Percentiles rank a stretch among this genome's conserved stretches.
phyloP scores from a whole-genome alignment of 2,329 filamentous ascomycete species.

The Cryphonectria naterciae region DNA sequence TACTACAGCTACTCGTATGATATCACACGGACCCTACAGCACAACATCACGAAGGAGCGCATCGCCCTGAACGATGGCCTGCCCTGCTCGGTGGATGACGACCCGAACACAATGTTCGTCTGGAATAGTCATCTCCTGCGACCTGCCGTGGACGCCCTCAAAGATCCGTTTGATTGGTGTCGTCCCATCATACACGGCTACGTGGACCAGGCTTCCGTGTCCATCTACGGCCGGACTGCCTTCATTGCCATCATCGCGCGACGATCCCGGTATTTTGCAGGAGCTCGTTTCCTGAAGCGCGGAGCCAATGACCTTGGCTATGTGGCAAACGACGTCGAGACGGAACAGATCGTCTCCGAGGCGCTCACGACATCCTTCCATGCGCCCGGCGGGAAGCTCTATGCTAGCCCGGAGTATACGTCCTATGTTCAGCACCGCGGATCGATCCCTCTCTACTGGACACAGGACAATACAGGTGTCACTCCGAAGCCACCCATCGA shows the following conservation, averaged over 20 bases:
- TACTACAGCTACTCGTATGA: slow-evolving; percentile 99
- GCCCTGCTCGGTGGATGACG: slow-evolving; percentile 60
- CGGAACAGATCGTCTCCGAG: slow-evolving; percentile 96
- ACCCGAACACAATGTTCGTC: slow-evolving; percentile 94
- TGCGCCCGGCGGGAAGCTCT: slow-evolving; percentile 81
- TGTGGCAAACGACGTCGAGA: slow-evolving; percentile 98
- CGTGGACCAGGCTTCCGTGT: slow-evolving; percentile 85
- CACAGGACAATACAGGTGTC: slow-evolving; percentile 92
- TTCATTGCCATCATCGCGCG: slow-evolving; percentile 94
- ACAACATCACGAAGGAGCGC: slow-evolving; percentile 85
- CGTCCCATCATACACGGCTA: slow-evolving; percentile 94
- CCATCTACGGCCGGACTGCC: slow-evolving; percentile 84
- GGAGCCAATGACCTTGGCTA: slow-evolving; percentile 94
- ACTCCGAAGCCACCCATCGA: slow-evolving; percentile 96
- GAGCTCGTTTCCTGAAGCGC: slow-evolving; percentile 90
- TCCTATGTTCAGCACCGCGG: slow-evolving; percentile 97
- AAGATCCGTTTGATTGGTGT: slow-evolving; percentile 93
- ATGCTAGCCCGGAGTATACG: slow-evolving; percentile 88
- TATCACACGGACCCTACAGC: slow-evolving; percentile 87
- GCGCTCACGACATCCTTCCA: slow-evolving; percentile 95
- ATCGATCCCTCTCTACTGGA: slow-evolving; percentile 97
- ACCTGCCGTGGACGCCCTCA: slow-evolving; percentile 71
- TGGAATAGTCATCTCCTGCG: slow-evolving; percentile 92
- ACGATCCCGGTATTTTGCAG: slow-evolving; percentile 90
- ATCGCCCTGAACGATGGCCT: slow-evolving; percentile 68